Conservation (phyloP, 371 early-diverging fungal genomes). For the Apophysomyces trapeziformis region DNA sequence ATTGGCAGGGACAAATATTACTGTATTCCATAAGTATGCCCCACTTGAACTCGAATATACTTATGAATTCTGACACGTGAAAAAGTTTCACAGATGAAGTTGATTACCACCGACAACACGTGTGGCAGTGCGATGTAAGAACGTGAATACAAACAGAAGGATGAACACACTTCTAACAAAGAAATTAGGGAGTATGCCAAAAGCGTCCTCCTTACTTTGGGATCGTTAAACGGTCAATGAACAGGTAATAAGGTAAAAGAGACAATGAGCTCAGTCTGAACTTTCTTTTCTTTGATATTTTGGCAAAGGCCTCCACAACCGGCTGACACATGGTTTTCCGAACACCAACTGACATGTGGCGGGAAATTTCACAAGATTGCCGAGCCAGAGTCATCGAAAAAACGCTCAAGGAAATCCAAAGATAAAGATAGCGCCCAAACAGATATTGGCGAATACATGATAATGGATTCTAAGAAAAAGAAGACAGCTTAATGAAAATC, state of each 20-base stretch:
- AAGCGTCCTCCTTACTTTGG: conserved; percentile 66
- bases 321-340: conserved; percentile 67
- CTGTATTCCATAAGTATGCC: conserved; percentile 59
- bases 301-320: conserved; percentile 60
- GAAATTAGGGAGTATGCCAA: conserved; percentile 54
- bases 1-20: conserved; percentile 57
- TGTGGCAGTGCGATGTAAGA: conserved; percentile 66
- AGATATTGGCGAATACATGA: not conserved
- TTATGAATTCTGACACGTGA: not conserved
- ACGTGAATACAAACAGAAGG: not conserved
- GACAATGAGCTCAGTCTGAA: not conserved
- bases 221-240: conserved; percentile 65
- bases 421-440: not conserved
- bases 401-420: not conserved
- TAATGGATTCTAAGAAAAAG: not conserved
- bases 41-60: not conserved
- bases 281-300: conserved; percentile 3
- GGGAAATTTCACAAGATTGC: conserved; percentile 64
- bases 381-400: conserved; percentile 38
- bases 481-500: not conserved
- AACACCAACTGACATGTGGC: conserved; percentile 63
- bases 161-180: not conserved
- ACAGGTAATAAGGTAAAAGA: conserved; percentile 40
- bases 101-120: conserved; percentile 60
- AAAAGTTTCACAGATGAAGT: conserved; percentile 66